Evolutionary conservation across 1,139 yeast genomes (phyloP).

Genomic region (Candida labiduridarum): DNA sequence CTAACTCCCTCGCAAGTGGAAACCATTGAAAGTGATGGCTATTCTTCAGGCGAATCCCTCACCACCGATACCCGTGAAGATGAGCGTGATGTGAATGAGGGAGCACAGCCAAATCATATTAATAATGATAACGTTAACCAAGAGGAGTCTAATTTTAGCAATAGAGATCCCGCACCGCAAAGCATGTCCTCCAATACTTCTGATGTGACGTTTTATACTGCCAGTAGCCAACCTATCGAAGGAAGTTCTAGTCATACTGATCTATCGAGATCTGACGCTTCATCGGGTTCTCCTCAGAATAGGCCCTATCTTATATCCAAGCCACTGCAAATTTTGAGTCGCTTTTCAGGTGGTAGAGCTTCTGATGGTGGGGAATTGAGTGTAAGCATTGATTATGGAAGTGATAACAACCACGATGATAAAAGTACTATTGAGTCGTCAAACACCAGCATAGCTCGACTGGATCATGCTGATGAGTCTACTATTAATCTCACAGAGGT

Average conservation of each 20-base stretch:
- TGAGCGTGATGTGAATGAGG: background rate
- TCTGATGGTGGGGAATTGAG: constrained; percentile 21
- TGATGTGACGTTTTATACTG: constrained; percentile 9
- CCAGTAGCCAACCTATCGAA: constrained; percentile 9
- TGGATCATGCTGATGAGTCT: constrained; percentile 12
- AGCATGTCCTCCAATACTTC: constrained; percentile 6
- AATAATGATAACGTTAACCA: background rate
- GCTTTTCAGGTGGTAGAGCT: constrained; percentile 13
- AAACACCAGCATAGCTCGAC: constrained; percentile 3
- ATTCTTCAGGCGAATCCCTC: background rate
- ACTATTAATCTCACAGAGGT: constrained; percentile 9
- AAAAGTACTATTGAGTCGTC: constrained; percentile 10
- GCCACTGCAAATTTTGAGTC: constrained; percentile 34
- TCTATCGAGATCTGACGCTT: background rate
- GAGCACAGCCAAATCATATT: background rate
- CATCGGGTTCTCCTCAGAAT: background rate
- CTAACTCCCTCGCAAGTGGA: constrained; percentile 12
- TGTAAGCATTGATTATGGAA: constrained; percentile 28
- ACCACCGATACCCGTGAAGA: background rate
- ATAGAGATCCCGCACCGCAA: background rate
- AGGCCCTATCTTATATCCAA: constrained; percentile 17
- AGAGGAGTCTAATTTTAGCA: background rate
- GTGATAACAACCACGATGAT: constrained; percentile 7
- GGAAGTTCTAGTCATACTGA: constrained; percentile 1
- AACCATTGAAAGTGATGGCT: constrained; percentile 8